Base-by-base conservation (phyloP, 352 stramenopile genomes). In the Pythium folliculosum region DNA sequence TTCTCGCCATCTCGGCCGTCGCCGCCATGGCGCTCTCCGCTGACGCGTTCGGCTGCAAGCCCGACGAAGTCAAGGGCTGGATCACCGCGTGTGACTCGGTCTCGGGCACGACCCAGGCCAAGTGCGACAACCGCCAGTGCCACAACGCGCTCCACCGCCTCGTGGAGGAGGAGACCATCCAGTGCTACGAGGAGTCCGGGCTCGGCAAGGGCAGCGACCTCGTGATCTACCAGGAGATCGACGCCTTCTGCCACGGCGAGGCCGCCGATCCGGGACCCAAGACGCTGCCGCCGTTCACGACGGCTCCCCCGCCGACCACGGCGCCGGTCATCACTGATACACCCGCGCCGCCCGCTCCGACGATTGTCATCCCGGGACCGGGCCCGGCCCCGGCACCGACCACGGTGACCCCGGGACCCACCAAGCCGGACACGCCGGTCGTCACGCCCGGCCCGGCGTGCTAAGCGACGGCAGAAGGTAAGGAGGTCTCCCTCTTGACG, bases 201-300 rank as follows among this genome's bases (percentile, higher is more conserved):
- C 69, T 84, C 37, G 72, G 71, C 7, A 63, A 64, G 7, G 69
- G 68, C 30, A 75, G 66, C 14, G 75, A 82, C 45, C 70, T 85
- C 47, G 60, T 72, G 30, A 81, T 77, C 58, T 85, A 79, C 70
- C 58, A 64, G 2, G 47, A 62, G 45, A 67, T 85, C 14, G 77
- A 82, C 22, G 60, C 77, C 6, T 82, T 82, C 21, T 85, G 77
- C 70, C 77, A 85, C 61, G 72, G 74, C 19, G 74, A 74, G 12
- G 74, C 73, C 17, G 56, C 66, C 0, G 73, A 84, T 35, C 77
- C 52, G 91, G 65, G 47, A 16, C 58, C 65, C 19, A 50, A 60
- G 30, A 52, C 65, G 19, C 60, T 48, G 10, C 47, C 59, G 14
- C 21, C 59, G 32, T 27, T 30, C 35, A 49, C 43, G 23, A 9